These are phyloP conservation scores for Phytophthora lateralis DNA, from an alignment of 352 stramenopile species.

Conservation along the genomic window DNA sequence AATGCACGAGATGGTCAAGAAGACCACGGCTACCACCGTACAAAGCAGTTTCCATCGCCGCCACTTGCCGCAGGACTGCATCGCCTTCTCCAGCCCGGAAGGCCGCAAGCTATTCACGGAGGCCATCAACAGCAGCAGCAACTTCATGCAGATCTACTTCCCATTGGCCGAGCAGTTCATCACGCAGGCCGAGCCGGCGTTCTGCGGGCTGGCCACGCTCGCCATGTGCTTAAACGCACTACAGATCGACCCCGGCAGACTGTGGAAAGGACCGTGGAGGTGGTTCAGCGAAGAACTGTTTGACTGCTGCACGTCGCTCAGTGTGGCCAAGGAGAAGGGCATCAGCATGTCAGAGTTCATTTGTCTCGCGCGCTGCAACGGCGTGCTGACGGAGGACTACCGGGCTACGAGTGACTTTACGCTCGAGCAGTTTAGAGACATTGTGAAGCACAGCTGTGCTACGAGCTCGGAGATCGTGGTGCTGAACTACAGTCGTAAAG, in stretches of 20 bases:
- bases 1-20: conserved; percentile 11
- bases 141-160: conserved; percentile 94
- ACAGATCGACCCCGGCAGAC: conserved; percentile 71
- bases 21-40: conserved; percentile 10
- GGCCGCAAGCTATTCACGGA: conserved; percentile 88
- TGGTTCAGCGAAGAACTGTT: conserved; percentile 89
- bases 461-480: conserved; percentile 89
- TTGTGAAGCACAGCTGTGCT: conserved; percentile 79
- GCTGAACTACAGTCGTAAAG: conserved; percentile 92
- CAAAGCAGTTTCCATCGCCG: conserved; percentile 85
- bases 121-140: conserved; percentile 47
- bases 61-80: conserved; percentile 76
- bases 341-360: conserved; percentile 79
- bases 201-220: conserved; percentile 87
- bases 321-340: conserved; percentile 70
- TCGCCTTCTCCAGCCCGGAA: conserved; percentile 83
- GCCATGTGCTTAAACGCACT: conserved; percentile 85
- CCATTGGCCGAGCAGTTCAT: conserved; percentile 89
- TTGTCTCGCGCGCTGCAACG: conserved; percentile 69
- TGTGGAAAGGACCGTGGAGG: conserved; percentile 82
- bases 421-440: conserved; percentile 54
- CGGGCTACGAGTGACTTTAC: conserved; percentile 55
- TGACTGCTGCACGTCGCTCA: conserved; percentile 80
- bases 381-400: conserved; percentile 53
- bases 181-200: conserved; percentile 92